Evolutionary conservation across 2,329 filamentous ascomycete species (phyloP), one percentile per base, ranked within the genome.

Genomic region (Purpureocillium takamizusanense): DNA sequence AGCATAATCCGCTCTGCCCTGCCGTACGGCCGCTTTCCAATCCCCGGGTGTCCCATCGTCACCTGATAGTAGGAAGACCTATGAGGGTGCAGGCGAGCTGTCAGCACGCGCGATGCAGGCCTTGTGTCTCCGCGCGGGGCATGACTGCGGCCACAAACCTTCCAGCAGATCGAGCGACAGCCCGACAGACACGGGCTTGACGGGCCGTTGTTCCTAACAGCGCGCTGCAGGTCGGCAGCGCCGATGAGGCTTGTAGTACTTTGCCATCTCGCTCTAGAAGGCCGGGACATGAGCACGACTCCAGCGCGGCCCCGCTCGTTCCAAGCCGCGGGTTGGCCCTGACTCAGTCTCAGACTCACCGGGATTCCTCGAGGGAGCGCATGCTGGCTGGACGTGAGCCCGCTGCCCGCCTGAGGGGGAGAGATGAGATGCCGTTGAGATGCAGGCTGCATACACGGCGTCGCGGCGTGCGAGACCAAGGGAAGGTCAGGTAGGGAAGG

Each of bases 161-260:
- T 95, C 90, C 90, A 97, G 61, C 84, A 94, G 29, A 94, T 74
- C 3, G 90, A 95, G 40, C 89, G 79, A 46, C 88, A 76, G 12
- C 86, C 87, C 34, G 78, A 69, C 38, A 79, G 64, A 56, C 83
- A 87, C 35, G 81, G 78, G 51, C 74, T 83, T 10, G 60, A 59
- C 13, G 72, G 59, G 14, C 74, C 73, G 50, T 78, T 72, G 46
- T 72, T 63, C 56, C 72, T 76, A 37, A 86, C 71, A n/a, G 78
- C 76, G 46, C 69, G 69, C 59, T 75, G 78, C 39, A 88, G 65
- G 43, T 79, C 72, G n/a, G 64, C 62, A 42, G 83, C 63, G 39
- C 68, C 65, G 48, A 72, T 70, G 52, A 77, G 66, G 48, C 63
- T 66, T 52, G 78, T 72, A 29, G 82, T 78, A 50, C 71, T 66